Conservation (phyloP, 2,329 filamentous ascomycete species). For the Beauveria bassiana region DNA sequence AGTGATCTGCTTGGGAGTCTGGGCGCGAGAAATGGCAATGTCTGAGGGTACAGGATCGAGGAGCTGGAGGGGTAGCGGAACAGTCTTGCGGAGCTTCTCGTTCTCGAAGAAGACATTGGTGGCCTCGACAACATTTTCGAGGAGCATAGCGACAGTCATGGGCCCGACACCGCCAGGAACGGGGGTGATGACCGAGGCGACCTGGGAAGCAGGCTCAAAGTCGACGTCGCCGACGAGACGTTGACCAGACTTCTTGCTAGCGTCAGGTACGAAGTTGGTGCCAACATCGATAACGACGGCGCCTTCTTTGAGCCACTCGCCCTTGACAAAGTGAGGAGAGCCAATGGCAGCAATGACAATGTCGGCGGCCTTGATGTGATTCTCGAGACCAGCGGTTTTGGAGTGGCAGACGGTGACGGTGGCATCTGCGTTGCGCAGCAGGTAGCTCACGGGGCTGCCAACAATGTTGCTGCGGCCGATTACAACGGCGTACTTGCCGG, state of each 20-base stretch:
- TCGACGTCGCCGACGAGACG: slow-evolving; percentile 94
- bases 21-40: slow-evolving; percentile 81
- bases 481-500: slow-evolving; percentile 90
- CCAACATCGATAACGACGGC: slow-evolving; percentile 97
- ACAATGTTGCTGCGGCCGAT: slow-evolving; percentile 95
- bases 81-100: slow-evolving; percentile 71
- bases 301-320: slow-evolving; percentile 90
- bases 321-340: slow-evolving; percentile 78
- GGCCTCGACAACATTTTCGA: slow-evolving; percentile 90
- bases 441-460: slow-evolving; percentile 90
- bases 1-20: slow-evolving; percentile 87
- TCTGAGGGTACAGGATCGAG: slow-evolving; percentile 84
- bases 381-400: slow-evolving; percentile 65
- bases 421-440: slow-evolving; percentile 90
- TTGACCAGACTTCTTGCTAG: slow-evolving; percentile 84
- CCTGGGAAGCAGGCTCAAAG: slow-evolving; percentile 72
- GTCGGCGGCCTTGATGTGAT: slow-evolving; percentile 75
- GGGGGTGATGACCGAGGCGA: slow-evolving; percentile 89
- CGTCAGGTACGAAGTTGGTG: slow-evolving; percentile 89
- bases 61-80: slow-evolving; percentile 76
- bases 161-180: slow-evolving; percentile 95
- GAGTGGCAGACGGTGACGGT: slow-evolving; percentile 97
- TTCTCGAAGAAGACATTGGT: slow-evolving; percentile 74
- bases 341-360: slow-evolving; percentile 91
- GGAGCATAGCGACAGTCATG: slow-evolving; percentile 97